phyloP scores from a whole-genome alignment of 208 protist genomes.

The Leishmania gerbilli region DNA sequence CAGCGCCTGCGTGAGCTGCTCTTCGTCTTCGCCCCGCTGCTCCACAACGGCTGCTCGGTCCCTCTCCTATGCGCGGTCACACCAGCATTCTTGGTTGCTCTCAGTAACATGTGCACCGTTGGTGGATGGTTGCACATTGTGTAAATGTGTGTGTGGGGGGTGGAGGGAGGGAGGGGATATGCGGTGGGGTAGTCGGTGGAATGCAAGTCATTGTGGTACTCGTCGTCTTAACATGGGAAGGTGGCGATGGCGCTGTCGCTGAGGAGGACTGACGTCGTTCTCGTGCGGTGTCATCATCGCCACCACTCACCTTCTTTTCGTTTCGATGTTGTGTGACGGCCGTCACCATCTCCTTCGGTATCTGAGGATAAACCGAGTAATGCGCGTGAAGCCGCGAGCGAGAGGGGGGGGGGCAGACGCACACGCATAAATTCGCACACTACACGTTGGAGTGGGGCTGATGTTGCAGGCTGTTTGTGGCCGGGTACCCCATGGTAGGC shows the following conservation, averaged over 20 bases:
- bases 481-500: neutral
- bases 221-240: neutral
- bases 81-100: neutral
- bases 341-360: neutral
- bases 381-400: neutral
- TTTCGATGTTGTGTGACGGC: neutral
- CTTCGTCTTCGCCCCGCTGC: neutral
- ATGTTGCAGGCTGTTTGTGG: neutral
- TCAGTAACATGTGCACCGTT: neutral
- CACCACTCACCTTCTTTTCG: neutral
- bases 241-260: neutral
- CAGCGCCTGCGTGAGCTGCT: neutral
- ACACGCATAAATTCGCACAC: neutral
- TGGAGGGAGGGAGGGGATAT: too few species aligned
- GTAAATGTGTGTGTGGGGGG: neutral
- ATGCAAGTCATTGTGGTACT: neutral
- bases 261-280: neutral
- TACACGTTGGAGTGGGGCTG: neutral
- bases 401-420: neutral
- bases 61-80: neutral
- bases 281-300: neutral
- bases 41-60: neutral
- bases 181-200: neutral
- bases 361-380: neutral
- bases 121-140: neutral